Evolutionary conservation across 208 protist genomes (phyloP).

Genomic region (Kentomonas sorsogonicus): DNA sequence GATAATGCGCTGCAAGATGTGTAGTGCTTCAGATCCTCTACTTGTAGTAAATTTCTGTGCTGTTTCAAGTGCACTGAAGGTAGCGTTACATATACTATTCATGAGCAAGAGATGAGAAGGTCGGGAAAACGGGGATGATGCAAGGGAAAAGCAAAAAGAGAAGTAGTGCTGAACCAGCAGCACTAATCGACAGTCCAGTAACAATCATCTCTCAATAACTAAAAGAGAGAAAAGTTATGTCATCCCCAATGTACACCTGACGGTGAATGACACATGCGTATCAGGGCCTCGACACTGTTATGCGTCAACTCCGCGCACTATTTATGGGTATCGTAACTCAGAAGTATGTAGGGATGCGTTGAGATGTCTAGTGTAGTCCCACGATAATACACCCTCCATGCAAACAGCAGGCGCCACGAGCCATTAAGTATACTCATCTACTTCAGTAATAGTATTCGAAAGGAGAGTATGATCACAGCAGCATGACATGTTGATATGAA

Average conservation of each 20-base stretch:
- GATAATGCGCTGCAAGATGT: neutral
- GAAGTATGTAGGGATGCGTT: neutral
- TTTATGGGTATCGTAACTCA: neutral
- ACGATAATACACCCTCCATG: neutral
- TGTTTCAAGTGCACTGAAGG: constrained; percentile 1
- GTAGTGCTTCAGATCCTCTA: neutral
- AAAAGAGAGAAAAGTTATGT: constrained; percentile 4
- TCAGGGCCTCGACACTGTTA: too few relatives aligned
- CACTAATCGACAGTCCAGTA: too few relatives aligned
- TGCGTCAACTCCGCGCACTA: neutral
- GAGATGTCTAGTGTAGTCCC: neutral
- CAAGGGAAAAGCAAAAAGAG: constrained; percentile 5
- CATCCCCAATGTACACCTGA: neutral
- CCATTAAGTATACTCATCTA: neutral
- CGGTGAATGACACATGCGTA: neutral
- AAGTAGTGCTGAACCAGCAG: too few relatives aligned
- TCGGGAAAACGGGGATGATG: too few relatives aligned
- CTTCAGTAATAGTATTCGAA: neutral
- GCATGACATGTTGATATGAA: neutral
- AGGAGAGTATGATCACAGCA: neutral
- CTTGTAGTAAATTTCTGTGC: neutral
- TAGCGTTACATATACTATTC: neutral
- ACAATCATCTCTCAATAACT: too few relatives aligned
- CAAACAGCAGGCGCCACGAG: neutral
- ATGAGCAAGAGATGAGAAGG: too few relatives aligned